Evolutionary conservation across 78 protist genomes (phyloP).

Genomic region (Blattamonas nauphoetae): DNA sequence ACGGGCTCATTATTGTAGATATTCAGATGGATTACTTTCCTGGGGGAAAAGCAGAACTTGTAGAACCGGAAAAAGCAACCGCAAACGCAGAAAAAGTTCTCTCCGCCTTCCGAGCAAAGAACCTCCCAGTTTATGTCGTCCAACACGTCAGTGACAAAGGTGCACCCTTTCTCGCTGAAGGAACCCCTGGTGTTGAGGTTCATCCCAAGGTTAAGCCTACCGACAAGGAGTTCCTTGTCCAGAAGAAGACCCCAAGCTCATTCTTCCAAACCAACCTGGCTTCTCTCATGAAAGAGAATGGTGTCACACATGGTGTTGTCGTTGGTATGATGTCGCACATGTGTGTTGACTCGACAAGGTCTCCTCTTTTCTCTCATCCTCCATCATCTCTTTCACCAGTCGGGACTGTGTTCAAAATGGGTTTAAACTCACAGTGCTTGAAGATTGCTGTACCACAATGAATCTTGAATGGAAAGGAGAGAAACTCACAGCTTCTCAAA

Average conservation of each 20-base stretch:
- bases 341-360: not conserved
- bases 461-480: not conserved
- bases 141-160: not conserved
- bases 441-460: not conserved
- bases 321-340: not conserved
- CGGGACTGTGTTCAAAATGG: not conserved
- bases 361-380: too few relatives aligned
- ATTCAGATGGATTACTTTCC: not conserved
- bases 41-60: not conserved
- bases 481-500: not conserved
- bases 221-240: not conserved
- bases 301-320: not conserved
- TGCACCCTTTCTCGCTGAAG: not conserved
- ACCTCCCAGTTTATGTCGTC: not conserved
- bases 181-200: not conserved
- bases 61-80: not conserved
- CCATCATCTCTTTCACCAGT: too few relatives aligned
- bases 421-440: not conserved
- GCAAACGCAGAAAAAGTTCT: not conserved
- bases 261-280: not conserved
- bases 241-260: not conserved
- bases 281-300: not conserved
- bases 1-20: not conserved
- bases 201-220: not conserved
- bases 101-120: not conserved